Percentiles rank a stretch among this genome's conserved stretches.
These are phyloP conservation scores for Beauveria pseudobassiana DNA, from an alignment of 2,329 filamentous ascomycete species.

Conservation along the genomic window DNA sequence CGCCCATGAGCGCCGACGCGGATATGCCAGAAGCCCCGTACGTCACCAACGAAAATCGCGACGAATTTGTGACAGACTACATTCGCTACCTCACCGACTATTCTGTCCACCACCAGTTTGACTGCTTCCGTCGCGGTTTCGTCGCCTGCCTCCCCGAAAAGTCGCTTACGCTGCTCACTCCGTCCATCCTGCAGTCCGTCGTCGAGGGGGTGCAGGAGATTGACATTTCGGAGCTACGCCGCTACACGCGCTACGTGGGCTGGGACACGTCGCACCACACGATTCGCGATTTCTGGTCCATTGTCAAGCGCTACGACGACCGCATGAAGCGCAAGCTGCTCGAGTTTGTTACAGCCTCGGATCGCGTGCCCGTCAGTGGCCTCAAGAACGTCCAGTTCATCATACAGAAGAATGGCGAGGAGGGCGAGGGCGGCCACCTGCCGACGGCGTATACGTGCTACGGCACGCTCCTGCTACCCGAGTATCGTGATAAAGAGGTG, in stretches of 20 bases:
- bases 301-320: constrained; percentile 61
- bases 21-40: constrained; percentile 48
- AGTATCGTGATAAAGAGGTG: constrained; percentile 65
- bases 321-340: constrained; percentile 68
- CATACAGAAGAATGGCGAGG: constrained; percentile 68
- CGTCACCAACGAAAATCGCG: constrained; percentile 76
- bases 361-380: constrained; percentile 82
- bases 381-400: constrained; percentile 76
- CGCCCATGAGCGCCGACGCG: constrained; percentile 29
- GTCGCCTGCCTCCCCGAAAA: constrained; percentile 63
- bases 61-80: constrained; percentile 76
- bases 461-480: constrained; percentile 75
- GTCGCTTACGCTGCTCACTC: constrained; percentile 64
- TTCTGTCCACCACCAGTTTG: constrained; percentile 68
- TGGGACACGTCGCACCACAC: constrained; percentile 64
- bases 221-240: constrained; percentile 64
- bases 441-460: constrained; percentile 93
- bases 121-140: constrained; percentile 78
- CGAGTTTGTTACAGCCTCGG: constrained; percentile 91
- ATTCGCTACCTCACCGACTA: constrained; percentile 73
- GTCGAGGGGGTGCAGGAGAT: constrained; percentile 81
- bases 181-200: constrained; percentile 63
- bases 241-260: constrained; percentile 70
- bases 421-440: constrained; percentile 47
- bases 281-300: constrained; percentile 75